Base-by-base conservation (phyloP, 768 basidiomycete species). In the Hericium rajendrae region DNA sequence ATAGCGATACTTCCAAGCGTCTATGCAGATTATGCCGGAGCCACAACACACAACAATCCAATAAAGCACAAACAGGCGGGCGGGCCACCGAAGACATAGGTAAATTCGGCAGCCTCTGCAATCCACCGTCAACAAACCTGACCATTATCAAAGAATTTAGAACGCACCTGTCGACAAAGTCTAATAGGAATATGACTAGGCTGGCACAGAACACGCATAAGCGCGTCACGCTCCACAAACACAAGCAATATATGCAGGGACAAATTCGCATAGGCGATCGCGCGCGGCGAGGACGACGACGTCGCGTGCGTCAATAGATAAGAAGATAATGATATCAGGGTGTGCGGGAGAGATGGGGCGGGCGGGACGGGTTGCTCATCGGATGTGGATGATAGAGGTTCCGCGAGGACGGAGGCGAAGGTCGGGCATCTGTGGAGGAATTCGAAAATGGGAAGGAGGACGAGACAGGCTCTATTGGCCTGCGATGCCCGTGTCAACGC, bases 41-140 rank as follows among this genome's bases (percentile, higher is more conserved):
- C 84, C 84, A 88, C 13, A 88, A 71, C 6, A 84, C 74, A 61
- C 81, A 84, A 57, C 82, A 85, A 65, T 88, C 85, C n/a, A 88
- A 64, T 22, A 87, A 56, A 3, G 83, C 78, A 62, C 82, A 83
- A 24, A 84, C 59, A 1, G 78, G 77, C 1, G 81, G 73, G 52
- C 77, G 71, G 9, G 73, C 69, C 4, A 72, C 55, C 1, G 67
- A 64, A 8, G 73, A 64, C 11, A 67, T 55, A 1, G 83, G 76
- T 41, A 86, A 71, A 13, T 73, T 64, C 11, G 86, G 86, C 24
- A 76, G 54, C 58, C 79, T 77, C 84, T 83, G 48, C 40, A 8
- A 39, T 18, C 16, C 39, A 16, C 9, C 10, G 51, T 37, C 46
- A 54, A 37, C 51, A 38, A 4, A 1, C 6, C 16, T 15, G n/a